Evolutionary conservation across 2,329 filamentous ascomycete genomes (phyloP), one percentile per base, ranked within the genome.

Genomic region (Aurifilum marmelostoma): DNA sequence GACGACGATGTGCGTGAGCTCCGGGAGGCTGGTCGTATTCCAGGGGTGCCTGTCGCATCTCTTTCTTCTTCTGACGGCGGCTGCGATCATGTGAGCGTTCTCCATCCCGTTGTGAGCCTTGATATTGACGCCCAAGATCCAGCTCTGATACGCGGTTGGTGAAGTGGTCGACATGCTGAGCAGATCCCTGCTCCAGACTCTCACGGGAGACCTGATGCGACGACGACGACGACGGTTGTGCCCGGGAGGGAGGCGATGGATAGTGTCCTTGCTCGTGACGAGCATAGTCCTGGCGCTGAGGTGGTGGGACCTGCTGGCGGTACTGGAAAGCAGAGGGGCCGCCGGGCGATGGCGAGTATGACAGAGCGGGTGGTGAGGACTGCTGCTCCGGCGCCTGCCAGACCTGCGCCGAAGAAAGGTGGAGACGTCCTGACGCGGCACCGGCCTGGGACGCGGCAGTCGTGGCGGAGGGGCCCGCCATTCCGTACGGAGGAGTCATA

Each of bases 341-440:
- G 4, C 61, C 43, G 11, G 68, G 68, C 21, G 68, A 69, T 18
- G 68, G 68, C 16, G 68, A 69, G 56, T 69, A 67, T n/a, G 68
- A 67, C 34, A 69, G 65, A n/a, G 60, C 47, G 9, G 68, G 68
- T n/a, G 68, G 68, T 12, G 68, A 69, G 21, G 68, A 63, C 29
- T 58, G 61, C 12, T 69, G 61, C 12, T 69, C 68, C 24, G 58
- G 39, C n/a, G 56, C 47, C 32, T 69, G 67, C 68, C 68, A 69
- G 27, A 52, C 68, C 29, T 60, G 47, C 18, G 66, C 68, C 32
- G 68, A 67, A 34, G 65, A 67, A 62, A 61, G 54, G 68, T 69
- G 68, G 68, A 66, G 61, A 61, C 65, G 37, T n/a, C 65, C 54
- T 63, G 61, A 65, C 58, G 54, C 60, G 52, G 65, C 52, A 47